Conservation (phyloP, 2,329 filamentous ascomycete species). For the Trichophyton benhamiae region DNA sequence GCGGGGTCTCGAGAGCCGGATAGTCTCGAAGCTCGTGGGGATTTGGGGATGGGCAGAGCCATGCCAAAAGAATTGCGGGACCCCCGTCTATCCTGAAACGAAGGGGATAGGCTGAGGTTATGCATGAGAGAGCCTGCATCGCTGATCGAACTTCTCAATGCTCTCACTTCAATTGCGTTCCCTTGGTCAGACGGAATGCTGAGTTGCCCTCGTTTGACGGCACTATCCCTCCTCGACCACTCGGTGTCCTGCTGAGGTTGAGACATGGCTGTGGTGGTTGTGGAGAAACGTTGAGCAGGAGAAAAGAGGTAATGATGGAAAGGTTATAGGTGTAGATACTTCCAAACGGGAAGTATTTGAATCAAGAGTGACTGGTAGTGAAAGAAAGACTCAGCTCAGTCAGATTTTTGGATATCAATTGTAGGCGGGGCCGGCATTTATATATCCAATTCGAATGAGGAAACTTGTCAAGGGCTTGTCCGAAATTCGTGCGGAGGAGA, state of each 20-base stretch:
- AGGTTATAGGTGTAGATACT: background rate
- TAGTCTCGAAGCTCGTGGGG: constrained; percentile 56
- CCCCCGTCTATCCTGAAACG: constrained; percentile 52
- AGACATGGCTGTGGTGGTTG: background rate
- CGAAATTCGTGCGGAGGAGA: background rate
- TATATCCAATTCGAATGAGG: background rate
- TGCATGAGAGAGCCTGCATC: constrained; percentile 61
- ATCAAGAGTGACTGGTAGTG: background rate
- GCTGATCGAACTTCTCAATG: constrained; percentile 54
- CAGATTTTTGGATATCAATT: background rate
- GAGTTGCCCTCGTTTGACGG: constrained; percentile 16
- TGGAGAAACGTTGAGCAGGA: background rate
- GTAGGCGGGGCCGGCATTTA: background rate
- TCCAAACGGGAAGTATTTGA: background rate
- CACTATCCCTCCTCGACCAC: constrained; percentile 7
- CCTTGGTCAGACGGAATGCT: constrained; percentile 35
- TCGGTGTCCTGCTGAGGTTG: constrained; percentile 5
- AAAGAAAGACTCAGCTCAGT: background rate
- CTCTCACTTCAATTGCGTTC: constrained; percentile 56
- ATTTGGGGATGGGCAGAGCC: constrained; percentile 58
- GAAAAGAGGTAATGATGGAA: background rate
- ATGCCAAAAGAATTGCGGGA: constrained; percentile 67
- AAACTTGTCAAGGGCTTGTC: background rate
- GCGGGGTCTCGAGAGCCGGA: constrained; percentile 48
- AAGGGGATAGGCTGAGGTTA: constrained; percentile 55